These are phyloP conservation scores for Colletotrichum gloeosporioides DNA, from an alignment of 2,329 filamentous ascomycete genomes.

Conservation along the genomic window DNA sequence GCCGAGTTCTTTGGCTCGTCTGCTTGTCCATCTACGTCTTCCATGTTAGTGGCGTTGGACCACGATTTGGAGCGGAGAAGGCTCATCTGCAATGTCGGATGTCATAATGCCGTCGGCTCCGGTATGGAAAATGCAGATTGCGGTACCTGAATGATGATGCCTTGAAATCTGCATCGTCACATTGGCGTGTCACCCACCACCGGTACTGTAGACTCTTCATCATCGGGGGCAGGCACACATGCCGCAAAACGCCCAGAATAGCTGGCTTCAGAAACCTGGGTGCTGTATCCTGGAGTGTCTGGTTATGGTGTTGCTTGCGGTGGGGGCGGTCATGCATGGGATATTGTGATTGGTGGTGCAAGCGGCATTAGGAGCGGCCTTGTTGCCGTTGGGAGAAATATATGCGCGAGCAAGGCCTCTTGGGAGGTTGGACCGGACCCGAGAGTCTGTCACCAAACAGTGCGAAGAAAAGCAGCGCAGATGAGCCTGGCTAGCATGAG, in stretches of 20 bases:
- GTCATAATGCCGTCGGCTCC: neutral
- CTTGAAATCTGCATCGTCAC: neutral
- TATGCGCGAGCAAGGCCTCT: neutral
- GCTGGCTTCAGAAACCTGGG: neutral
- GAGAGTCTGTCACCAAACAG: slow-evolving; percentile 2
- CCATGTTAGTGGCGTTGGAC: neutral
- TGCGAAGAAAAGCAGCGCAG: neutral
- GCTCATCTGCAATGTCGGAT: neutral
- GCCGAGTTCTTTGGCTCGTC: neutral
- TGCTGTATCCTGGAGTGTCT: neutral
- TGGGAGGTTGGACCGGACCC: neutral
- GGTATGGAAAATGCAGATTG: neutral
- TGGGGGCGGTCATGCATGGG: neutral
- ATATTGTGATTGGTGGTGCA: neutral
- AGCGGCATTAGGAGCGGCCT: neutral
- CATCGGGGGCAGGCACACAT: neutral
- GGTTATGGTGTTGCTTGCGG: neutral
- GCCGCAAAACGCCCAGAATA: neutral
- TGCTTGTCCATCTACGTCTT: neutral
- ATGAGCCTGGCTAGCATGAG: neutral
- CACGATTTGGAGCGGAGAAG: neutral
- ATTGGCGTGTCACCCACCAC: neutral
- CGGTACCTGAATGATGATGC: neutral
- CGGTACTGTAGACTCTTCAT: neutral
- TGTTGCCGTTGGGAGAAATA: slow-evolving; percentile 1